Evolutionary conservation across 225 moss, liverwort and hornwort species (phyloP).

Genomic region (Marchantia paleacea): DNA sequence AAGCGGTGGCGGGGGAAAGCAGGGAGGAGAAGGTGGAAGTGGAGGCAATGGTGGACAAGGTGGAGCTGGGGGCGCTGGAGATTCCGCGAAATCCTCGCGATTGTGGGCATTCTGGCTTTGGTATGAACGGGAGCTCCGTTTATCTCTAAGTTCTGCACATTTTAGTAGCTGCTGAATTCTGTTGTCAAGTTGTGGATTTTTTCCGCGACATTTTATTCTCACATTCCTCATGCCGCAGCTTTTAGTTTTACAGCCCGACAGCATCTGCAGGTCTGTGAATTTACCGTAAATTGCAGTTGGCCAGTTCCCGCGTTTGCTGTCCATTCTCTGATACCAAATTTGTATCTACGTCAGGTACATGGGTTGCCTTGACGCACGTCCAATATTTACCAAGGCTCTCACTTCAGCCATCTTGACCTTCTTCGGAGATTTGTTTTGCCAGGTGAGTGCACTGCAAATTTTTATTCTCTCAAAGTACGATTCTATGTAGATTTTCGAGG

Average conservation of each 20-base stretch:
- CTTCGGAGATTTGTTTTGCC: conserved; percentile 44
- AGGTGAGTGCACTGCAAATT: conserved; percentile 29
- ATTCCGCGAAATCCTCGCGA: conserved; percentile 26
- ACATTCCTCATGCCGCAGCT: too few species aligned
- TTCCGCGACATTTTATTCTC: neutral
- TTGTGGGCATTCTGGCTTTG: conserved; percentile 36
- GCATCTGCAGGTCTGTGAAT: too few species aligned
- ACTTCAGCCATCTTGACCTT: conserved; percentile 38
- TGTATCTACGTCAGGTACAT: conserved; percentile 35
- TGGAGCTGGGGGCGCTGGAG: conserved; percentile 26
- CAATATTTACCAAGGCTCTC: conserved; percentile 43
- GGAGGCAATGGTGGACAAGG: conserved; percentile 21
- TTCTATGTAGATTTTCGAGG: neutral
- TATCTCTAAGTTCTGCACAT: neutral
- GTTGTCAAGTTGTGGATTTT: neutral
- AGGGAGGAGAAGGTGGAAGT: conserved; percentile 17
- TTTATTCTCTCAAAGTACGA: too few species aligned
- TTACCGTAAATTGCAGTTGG: too few species aligned
- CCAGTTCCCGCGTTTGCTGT: neutral
- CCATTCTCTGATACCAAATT: neutral
- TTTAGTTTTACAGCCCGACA: too few species aligned
- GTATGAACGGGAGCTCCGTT: neutral
- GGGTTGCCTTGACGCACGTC: conserved; percentile 35
- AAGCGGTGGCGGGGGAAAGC: conserved; percentile 24
- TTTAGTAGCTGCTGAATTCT: neutral